Percentiles rank a stretch among this genome's conserved stretches.
These are phyloP conservation scores for Capronia americana DNA, from an alignment of 2,329 filamentous ascomycete genomes.

Conservation along the genomic window DNA sequence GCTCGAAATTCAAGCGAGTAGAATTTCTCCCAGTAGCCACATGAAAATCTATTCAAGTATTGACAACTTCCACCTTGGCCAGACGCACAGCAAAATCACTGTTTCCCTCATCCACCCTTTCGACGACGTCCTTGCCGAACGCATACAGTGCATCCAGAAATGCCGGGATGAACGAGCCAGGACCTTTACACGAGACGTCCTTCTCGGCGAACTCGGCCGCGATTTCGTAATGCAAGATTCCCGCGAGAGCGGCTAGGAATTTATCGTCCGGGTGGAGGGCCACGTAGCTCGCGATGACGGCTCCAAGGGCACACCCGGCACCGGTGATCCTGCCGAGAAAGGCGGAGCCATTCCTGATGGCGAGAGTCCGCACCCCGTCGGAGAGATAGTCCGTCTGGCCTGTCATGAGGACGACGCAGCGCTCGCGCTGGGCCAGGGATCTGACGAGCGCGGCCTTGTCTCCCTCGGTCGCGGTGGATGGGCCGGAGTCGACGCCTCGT, in stretches of 20 bases:
- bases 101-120: constrained; percentile 40
- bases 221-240: constrained; percentile 77
- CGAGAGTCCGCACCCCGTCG: constrained; percentile 72
- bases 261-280: constrained; percentile 69
- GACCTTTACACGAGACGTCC: constrained; percentile 71
- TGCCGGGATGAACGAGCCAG: constrained; percentile 83
- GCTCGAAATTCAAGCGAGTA: background rate
- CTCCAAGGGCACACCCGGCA: constrained; percentile 87
- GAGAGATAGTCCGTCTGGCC: constrained; percentile 78
- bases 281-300: constrained; percentile 76
- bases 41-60: constrained; percentile 5
- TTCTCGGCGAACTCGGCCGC: constrained; percentile 71
- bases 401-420: constrained; percentile 80
- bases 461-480: constrained; percentile 58
- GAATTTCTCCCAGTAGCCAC: background rate
- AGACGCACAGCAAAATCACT: constrained; percentile 31
- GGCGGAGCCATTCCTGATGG: constrained; percentile 77
- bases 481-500: constrained; percentile 80
- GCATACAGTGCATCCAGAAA: constrained; percentile 75
- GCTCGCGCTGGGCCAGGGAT: constrained; percentile 70
- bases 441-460: constrained; percentile 69
- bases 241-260: constrained; percentile 75
- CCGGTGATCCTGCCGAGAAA: constrained; percentile 55
- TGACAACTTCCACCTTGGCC: constrained; percentile 24
- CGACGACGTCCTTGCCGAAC: constrained; percentile 55